Conservation (phyloP, 1,284 basidiomycete species). For the Ceratobasidium sp. region DNA sequence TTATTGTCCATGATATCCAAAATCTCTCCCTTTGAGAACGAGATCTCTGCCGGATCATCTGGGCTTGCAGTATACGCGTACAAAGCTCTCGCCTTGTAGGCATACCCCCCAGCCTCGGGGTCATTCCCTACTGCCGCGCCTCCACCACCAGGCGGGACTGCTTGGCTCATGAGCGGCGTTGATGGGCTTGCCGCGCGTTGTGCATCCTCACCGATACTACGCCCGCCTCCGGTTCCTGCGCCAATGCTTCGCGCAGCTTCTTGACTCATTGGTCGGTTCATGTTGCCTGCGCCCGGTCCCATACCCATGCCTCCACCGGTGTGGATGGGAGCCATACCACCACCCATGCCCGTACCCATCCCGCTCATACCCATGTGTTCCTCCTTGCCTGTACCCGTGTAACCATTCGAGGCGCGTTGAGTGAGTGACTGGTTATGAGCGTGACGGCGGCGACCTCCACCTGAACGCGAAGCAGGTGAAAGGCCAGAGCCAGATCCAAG, state of each 20-base stretch:
- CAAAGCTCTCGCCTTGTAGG: conserved; percentile 86
- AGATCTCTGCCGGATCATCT: conserved; percentile 97
- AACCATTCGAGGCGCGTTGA: conserved; percentile 36
- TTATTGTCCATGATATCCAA: conserved; percentile 95
- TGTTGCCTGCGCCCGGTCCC: conserved; percentile 2
- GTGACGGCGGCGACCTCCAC: conserved; percentile 64
- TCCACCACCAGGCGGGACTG: conserved; percentile 42
- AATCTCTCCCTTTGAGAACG: conserved; percentile 93
- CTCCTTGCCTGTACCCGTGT: conserved; percentile 38
- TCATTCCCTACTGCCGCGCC: conserved; percentile 21
- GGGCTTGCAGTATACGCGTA: conserved; percentile 92
- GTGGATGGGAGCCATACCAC: conserved; percentile 53
- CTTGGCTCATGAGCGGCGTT: conserved; percentile 50
- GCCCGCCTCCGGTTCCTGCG: conserved; percentile 33
- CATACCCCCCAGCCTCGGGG: conserved; percentile 61
- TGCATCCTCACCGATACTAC: conserved; percentile 40
- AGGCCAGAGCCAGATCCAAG: conserved; percentile 85
- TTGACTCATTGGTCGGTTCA: conserved; percentile 39
- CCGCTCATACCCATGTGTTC: conserved; percentile 49
- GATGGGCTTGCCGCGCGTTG: conserved; percentile 44
- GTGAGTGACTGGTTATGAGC: conserved; percentile 59
- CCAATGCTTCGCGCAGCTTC: conserved; percentile 43
- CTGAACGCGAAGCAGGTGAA: conserved; percentile 78
- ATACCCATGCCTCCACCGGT: conserved; percentile 35
- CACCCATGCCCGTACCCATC: conserved; percentile 51